Percentiles rank a stretch among this genome's conserved stretches.
Conservation (phyloP, 768 basidiomycete species). For the Nidularia pulvinata region DNA sequence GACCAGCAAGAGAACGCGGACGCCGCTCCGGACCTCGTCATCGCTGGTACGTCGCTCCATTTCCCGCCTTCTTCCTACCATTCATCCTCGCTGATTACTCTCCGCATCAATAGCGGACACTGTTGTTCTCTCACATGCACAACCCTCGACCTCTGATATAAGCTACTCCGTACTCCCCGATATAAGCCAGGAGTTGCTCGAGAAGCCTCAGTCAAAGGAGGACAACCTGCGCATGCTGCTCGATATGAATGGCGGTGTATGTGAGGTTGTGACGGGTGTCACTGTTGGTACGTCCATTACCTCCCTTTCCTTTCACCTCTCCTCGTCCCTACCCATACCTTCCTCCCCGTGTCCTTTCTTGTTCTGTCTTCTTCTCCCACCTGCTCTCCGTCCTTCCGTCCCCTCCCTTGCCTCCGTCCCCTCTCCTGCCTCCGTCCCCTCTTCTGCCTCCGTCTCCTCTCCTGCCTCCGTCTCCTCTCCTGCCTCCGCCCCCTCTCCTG, state of each 20-base stretch:
- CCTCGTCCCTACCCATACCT: no score
- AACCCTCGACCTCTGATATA: constrained; percentile 55
- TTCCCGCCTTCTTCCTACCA: background rate
- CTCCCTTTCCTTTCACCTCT: no score
- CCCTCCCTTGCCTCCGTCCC: no score
- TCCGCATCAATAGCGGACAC: constrained; percentile 73
- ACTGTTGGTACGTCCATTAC: constrained; percentile 57
- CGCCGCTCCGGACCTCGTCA: constrained; percentile 45
- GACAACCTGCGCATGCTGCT: constrained; percentile 89
- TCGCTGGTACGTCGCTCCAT: constrained; percentile 49
- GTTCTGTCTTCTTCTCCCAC: no score
- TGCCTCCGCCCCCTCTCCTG: no score
- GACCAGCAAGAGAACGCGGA: constrained; percentile 47
- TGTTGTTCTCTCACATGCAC: constrained; percentile 82
- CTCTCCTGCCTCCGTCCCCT: no score
- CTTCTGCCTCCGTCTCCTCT: no score
- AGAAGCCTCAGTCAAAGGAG: constrained; percentile 80
- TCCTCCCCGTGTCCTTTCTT: no score
- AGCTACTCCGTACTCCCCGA: constrained; percentile 54
- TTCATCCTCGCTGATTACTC: background rate
- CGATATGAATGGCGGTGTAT: constrained; percentile 82
- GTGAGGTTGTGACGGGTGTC: constrained; percentile 94
- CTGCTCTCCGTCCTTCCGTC: no score
- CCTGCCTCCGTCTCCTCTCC: no score
- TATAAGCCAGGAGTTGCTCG: constrained; percentile 72